These are phyloP conservation scores for Aspergillus sparsus DNA, from an alignment of 495 filamentous ascomycete species.

Conservation along the genomic window DNA sequence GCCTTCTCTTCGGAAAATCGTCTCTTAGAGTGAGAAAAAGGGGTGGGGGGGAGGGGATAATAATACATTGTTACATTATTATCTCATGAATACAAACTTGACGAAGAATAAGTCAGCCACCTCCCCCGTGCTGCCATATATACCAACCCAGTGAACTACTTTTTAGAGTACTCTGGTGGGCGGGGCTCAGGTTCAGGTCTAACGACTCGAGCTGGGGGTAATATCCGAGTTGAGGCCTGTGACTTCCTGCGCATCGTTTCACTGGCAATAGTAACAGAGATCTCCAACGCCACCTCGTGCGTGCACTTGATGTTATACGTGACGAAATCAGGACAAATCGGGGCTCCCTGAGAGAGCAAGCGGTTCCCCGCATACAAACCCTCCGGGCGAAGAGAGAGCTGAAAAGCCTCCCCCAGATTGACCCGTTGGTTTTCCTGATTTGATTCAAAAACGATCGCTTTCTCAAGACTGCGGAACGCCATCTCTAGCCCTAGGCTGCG, in stretches of 20 bases:
- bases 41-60: too few species aligned
- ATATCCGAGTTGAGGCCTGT: too few species aligned
- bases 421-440: constrained; percentile 20
- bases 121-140: too few species aligned
- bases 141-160: too few species aligned
- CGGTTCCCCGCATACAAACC: constrained; percentile 6
- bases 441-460: constrained; percentile 10
- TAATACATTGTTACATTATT: too few species aligned
- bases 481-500: constrained; percentile 13
- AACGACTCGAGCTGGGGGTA: too few species aligned
- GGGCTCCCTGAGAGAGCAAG: background rate
- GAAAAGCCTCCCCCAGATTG: constrained; percentile 20
- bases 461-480: constrained; percentile 13
- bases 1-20: too few species aligned
- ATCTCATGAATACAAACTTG: too few species aligned
- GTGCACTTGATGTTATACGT: constrained; percentile 24
- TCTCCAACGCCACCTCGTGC: constrained; percentile 7
- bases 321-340: constrained; percentile 24
- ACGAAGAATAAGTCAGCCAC: too few species aligned
- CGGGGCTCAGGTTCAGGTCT: too few species aligned
- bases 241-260: background rate
- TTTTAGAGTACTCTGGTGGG: too few species aligned
- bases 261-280: constrained; percentile 21
- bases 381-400: constrained; percentile 17
- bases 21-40: too few species aligned